A percentile compares a stretch with the other conserved stretches of the same genome.
phyloP scores from a whole-genome alignment of 2,329 filamentous ascomycete genomes.

The Mycogone perniciosa region DNA sequence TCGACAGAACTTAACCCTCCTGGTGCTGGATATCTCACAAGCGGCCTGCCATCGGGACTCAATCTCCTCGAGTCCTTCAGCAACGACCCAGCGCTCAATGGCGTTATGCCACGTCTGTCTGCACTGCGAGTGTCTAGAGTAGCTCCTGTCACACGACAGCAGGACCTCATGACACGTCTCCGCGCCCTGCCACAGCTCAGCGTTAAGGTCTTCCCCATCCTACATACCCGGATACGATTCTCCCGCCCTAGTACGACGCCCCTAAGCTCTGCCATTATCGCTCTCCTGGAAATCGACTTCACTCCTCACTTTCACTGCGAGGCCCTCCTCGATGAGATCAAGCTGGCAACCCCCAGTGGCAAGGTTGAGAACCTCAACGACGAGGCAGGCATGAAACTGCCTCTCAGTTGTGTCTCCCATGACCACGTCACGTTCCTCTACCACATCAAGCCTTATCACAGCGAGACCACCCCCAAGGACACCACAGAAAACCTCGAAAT shows the following conservation, averaged over 20 bases:
- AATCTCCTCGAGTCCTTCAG: constrained; percentile 73
- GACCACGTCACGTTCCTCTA: constrained; percentile 74
- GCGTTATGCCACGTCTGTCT: constrained; percentile 60
- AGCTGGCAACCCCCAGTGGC: constrained; percentile 52
- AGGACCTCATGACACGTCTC: constrained; percentile 57
- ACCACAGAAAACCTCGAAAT: constrained; percentile 50
- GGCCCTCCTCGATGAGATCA: constrained; percentile 54
- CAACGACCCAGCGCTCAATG: constrained; percentile 55
- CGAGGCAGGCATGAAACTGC: constrained; percentile 42
- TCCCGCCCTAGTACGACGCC: constrained; percentile 56
- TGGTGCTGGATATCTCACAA: constrained; percentile 60
- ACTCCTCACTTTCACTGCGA: constrained; percentile 63
- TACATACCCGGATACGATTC: constrained; percentile 69
- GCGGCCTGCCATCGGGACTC: constrained; percentile 60
- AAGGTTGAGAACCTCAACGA: constrained; percentile 52
- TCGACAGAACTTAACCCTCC: constrained; percentile 21
- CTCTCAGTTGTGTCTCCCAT: constrained; percentile 58
- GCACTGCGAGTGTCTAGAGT: constrained; percentile 70
- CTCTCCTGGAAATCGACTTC: constrained; percentile 68
- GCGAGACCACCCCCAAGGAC: constrained; percentile 39
- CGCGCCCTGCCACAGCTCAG: constrained; percentile 56
- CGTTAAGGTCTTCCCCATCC: constrained; percentile 59
- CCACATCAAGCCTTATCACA: constrained; percentile 49
- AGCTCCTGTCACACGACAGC: constrained; percentile 57
- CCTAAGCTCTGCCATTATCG: constrained; percentile 56